Evolutionary conservation across 257 asterid species (phyloP).

Genomic region (Forsythia suspensa): DNA sequence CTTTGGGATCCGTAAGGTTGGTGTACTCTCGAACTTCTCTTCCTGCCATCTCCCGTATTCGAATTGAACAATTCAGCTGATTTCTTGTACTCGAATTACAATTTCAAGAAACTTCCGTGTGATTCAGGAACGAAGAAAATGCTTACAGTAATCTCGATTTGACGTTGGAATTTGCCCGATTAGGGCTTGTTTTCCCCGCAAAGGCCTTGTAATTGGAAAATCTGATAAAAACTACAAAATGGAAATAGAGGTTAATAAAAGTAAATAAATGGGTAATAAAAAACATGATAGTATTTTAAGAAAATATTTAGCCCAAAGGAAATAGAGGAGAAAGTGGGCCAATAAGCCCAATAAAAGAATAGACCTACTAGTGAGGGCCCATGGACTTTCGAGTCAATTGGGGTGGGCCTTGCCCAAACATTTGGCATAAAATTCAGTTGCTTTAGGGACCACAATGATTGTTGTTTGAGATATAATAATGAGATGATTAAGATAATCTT

Average conservation of each 20-base stretch:
- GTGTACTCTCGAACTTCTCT: slow-evolving; percentile 97
- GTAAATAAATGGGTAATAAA: too few relatives aligned
- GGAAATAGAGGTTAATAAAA: background rate
- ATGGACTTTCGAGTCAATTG: background rate
- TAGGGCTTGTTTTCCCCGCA: background rate
- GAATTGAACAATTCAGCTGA: background rate
- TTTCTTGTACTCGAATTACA: background rate
- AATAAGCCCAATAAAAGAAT: background rate
- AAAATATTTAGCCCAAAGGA: too few relatives aligned
- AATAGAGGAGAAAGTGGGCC: background rate
- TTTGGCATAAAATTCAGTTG: background rate
- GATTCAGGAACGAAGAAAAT: background rate
- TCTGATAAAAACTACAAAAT: background rate
- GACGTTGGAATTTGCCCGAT: background rate
- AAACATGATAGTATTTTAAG: too few relatives aligned
- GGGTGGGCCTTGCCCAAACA: background rate
- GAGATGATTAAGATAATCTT: background rate
- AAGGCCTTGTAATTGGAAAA: background rate
- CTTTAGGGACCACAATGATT: background rate
- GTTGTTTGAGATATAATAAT: background rate
- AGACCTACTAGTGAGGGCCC: background rate
- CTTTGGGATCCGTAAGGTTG: slow-evolving; percentile 94
- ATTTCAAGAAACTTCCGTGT: background rate
- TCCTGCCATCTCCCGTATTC: slow-evolving; percentile 60
- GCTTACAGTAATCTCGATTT: background rate